phyloP scores from a whole-genome alignment of 768 basidiomycete species.

The Epithele typhae region DNA sequence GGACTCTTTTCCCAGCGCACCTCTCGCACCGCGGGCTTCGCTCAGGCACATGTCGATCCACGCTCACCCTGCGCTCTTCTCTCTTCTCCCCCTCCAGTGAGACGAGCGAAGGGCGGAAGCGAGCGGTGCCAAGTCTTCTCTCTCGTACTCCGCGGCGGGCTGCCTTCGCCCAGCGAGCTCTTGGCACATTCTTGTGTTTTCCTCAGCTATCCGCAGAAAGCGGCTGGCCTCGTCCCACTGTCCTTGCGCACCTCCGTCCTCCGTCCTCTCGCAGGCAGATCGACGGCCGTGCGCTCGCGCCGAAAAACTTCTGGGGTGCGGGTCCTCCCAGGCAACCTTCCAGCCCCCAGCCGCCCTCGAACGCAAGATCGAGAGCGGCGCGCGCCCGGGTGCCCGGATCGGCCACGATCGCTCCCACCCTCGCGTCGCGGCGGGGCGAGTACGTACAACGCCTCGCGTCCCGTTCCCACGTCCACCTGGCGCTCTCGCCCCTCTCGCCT shows the following conservation, averaged over 20 bases:
- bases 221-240: no score
- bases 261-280: neutral
- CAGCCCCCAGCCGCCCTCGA: no score
- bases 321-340: conserved; percentile 15
- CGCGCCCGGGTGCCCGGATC: no score
- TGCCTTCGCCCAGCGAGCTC: conserved; percentile 2
- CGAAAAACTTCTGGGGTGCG: conserved; percentile 17
- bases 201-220: no score
- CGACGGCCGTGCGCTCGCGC: conserved; percentile 2
- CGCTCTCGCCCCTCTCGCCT: conserved; percentile 10
- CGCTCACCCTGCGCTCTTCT: conserved; percentile 5
- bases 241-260: no score
- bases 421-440: conserved; percentile 1
- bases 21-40: neutral
- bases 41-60: conserved; percentile 11
- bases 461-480: neutral
- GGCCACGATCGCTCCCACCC: neutral
- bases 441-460: neutral
- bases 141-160: neutral
- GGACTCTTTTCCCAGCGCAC: neutral
- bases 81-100: neutral
- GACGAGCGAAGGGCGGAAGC: neutral
- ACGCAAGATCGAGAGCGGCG: no score
- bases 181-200: neutral
- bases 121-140: neutral